phyloP scores from a whole-genome alignment of 2,329 filamentous ascomycete species.

The Dactylonectria macrodidyma region DNA sequence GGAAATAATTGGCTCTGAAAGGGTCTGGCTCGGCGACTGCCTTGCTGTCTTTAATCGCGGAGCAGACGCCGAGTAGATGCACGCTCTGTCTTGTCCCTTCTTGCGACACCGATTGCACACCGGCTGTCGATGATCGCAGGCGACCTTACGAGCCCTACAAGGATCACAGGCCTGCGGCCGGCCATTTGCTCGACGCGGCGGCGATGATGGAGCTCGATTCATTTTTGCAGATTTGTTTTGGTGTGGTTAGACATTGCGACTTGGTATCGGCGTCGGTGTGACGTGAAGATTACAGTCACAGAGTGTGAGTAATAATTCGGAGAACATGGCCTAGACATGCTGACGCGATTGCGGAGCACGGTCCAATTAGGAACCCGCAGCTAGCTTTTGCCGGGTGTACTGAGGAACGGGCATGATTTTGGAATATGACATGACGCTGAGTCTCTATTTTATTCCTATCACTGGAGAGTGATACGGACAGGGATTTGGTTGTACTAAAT shows the following conservation, averaged over 20 bases:
- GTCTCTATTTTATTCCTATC: too few species aligned
- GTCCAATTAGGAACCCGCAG: neutral
- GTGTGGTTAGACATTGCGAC: neutral
- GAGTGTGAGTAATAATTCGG: neutral
- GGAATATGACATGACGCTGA: too few species aligned
- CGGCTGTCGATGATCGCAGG: constrained; percentile 56
- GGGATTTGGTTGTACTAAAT: too few species aligned
- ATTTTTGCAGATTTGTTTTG: neutral
- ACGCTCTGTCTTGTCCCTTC: constrained; percentile 18
- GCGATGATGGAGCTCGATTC: neutral
- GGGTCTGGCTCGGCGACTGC: neutral
- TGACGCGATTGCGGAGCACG: neutral
- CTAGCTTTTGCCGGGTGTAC: neutral
- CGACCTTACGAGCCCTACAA: constrained; percentile 32
- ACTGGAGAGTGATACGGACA: too few species aligned
- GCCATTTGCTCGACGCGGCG: constrained; percentile 29
- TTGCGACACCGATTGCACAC: constrained; percentile 52
- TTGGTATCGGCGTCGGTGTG: neutral
- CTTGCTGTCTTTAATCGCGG: neutral
- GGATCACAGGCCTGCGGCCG: constrained; percentile 33
- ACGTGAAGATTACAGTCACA: neutral
- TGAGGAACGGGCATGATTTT: too few species aligned
- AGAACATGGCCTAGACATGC: neutral
- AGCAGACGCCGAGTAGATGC: constrained; percentile 22
- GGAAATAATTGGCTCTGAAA: neutral